phyloP scores from a whole-genome alignment of 129 eudicot species.

The Tagetes patula region DNA sequence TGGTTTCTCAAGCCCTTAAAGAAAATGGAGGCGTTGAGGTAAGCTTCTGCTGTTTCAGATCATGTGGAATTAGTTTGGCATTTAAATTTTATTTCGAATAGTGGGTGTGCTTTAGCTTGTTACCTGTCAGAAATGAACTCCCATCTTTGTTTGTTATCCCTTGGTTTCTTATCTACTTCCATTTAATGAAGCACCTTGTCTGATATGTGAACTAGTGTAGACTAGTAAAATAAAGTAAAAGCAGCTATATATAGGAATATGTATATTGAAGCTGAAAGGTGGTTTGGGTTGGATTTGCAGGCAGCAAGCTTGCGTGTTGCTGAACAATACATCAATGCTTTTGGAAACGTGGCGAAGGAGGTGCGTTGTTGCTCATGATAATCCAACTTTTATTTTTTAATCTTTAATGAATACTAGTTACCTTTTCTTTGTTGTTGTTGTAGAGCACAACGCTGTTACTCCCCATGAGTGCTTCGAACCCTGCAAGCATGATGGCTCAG shows the following conservation, averaged over 20 bases:
- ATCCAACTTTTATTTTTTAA: neutral
- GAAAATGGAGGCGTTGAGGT: constrained; percentile 79
- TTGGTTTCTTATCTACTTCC: constrained; percentile 4
- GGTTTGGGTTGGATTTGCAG: constrained; percentile 42
- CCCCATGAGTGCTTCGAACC: constrained; percentile 60
- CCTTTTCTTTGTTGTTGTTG: neutral
- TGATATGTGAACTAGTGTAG: neutral
- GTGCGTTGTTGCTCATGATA: constrained; percentile 32
- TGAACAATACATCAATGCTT: constrained; percentile 84
- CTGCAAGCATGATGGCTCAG: constrained; percentile 80
- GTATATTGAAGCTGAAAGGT: constrained; percentile 10
- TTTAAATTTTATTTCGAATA: neutral
- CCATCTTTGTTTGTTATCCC: constrained; percentile 3
- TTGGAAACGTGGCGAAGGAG: constrained; percentile 80
- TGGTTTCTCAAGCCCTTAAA: constrained; percentile 70
- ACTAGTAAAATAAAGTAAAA: neutral
- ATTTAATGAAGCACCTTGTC: neutral
- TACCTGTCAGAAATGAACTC: neutral
- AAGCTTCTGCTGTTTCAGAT: constrained; percentile 8
- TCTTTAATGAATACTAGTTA: neutral
- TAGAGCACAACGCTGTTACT: constrained; percentile 83
- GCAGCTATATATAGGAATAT: neutral
- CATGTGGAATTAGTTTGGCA: constrained; percentile 12
- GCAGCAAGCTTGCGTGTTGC: constrained; percentile 95
- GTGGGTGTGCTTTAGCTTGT: neutral